Evolutionary conservation across 495 filamentous ascomycete genomes (phyloP).

Genomic region (Xylaria curta): DNA sequence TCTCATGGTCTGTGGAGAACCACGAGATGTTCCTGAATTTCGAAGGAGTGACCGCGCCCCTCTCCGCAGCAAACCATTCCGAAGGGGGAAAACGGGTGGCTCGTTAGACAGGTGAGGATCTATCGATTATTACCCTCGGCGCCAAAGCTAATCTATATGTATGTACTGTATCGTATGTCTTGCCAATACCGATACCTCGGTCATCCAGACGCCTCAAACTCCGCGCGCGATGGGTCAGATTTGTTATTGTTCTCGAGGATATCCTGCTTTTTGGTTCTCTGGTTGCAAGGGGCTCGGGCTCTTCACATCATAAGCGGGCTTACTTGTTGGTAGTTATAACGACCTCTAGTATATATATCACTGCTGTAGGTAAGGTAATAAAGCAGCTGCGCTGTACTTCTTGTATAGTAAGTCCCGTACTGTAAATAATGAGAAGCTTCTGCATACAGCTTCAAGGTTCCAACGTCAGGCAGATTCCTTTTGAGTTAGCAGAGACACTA

Average conservation of each 20-base stretch:
- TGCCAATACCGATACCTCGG: slow-evolving; percentile 3
- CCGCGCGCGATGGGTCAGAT: background rate
- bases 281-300: background rate
- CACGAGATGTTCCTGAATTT: slow-evolving; percentile 19
- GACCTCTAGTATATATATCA: too few species aligned
- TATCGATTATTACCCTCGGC: slow-evolving; percentile 1
- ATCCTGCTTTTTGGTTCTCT: background rate
- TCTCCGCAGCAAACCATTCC: slow-evolving; percentile 12
- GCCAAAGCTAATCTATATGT: slow-evolving; percentile 2
- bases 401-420: background rate
- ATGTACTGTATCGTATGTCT: background rate
- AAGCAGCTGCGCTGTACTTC: background rate
- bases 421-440: background rate
- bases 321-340: too few species aligned
- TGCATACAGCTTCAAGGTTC: slow-evolving; percentile 2
- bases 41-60: slow-evolving; percentile 20
- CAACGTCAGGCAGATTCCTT: slow-evolving; percentile 2
- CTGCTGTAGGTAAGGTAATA: too few species aligned
- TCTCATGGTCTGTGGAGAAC: slow-evolving; percentile 14
- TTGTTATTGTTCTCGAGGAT: too few species aligned
- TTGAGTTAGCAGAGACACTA: background rate
- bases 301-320: too few species aligned
- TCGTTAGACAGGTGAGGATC: background rate
- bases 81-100: background rate
- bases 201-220: background rate